phyloP scores from a whole-genome alignment of 1,284 basidiomycete species.

The Moniliella sp. region DNA sequence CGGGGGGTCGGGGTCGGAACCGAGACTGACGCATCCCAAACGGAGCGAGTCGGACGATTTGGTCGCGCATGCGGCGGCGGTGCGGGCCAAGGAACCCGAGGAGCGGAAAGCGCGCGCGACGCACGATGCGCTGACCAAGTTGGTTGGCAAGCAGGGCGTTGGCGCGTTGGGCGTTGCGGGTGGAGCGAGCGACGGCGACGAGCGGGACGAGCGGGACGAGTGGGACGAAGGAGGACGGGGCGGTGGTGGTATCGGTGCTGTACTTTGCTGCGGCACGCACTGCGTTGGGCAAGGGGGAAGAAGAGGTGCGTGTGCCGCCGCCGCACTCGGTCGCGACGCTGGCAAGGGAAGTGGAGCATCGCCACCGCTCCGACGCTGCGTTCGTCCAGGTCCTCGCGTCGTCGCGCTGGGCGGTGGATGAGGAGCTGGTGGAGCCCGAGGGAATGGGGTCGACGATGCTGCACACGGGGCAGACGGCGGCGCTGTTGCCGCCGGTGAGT shows the following conservation, averaged over 20 bases:
- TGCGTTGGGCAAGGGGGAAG: neutral
- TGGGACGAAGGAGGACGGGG: neutral
- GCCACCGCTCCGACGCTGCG: slow-evolving; percentile 1
- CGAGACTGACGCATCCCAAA: too few relatives aligned
- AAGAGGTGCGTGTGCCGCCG: neutral
- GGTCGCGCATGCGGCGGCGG: too few relatives aligned
- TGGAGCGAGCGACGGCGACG: too few relatives aligned
- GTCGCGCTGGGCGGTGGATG: slow-evolving; percentile 49
- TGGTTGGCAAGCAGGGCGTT: too few relatives aligned
- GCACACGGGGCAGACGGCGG: slow-evolving; percentile 53
- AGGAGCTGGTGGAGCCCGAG: slow-evolving; percentile 50
- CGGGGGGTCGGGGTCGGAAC: too few relatives aligned
- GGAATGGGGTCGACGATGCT: slow-evolving; percentile 36
- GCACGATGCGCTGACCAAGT: too few relatives aligned
- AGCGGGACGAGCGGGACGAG: too few relatives aligned
- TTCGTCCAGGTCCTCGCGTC: slow-evolving; percentile 2
- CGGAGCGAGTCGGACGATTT: too few relatives aligned
- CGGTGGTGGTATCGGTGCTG: neutral
- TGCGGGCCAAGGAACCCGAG: too few relatives aligned
- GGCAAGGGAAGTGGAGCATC: slow-evolving; percentile 36
- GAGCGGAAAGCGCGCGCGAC: too few relatives aligned
- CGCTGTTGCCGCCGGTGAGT: slow-evolving; percentile 58
- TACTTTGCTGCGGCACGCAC: slow-evolving; percentile 2
- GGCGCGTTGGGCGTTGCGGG: too few relatives aligned
- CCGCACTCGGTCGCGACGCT: slow-evolving; percentile 43